Percentiles rank a stretch among this genome's conserved stretches.
These are phyloP conservation scores for Sisymbrium irio DNA, from an alignment of 345 rosid species.

Conservation along the genomic window DNA sequence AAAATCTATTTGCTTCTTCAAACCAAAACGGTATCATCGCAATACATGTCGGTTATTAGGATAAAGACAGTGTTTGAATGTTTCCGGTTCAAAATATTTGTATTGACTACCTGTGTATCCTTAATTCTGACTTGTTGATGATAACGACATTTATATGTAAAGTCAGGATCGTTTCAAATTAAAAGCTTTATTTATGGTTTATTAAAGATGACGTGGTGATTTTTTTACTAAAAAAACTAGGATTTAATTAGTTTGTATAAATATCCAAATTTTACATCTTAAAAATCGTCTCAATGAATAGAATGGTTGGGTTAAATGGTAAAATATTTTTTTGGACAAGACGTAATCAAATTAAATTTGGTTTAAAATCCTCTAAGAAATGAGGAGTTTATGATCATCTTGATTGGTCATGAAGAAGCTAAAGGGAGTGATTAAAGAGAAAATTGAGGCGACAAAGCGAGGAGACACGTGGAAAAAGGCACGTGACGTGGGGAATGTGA, in stretches of 20 bases:
- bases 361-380: too few relatives aligned
- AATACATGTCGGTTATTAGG: conserved; percentile 13
- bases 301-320: too few relatives aligned
- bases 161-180: neutral
- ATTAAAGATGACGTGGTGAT: too few relatives aligned
- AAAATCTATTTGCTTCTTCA: conserved; percentile 1
- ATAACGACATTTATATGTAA: neutral
- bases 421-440: conserved; percentile 16
- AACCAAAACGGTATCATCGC: conserved; percentile 15
- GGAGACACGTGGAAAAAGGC: conserved; percentile 41
- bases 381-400: neutral
- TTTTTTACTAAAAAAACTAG: too few relatives aligned
- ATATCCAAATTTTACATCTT: too few relatives aligned
- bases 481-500: conserved; percentile 35
- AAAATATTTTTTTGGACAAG: too few relatives aligned
- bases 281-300: too few relatives aligned
- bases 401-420: conserved; percentile 13
- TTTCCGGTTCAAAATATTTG: neutral
- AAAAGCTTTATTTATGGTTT: too few relatives aligned
- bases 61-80: conserved; percentile 7
- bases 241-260: too few relatives aligned
- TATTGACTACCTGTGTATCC: neutral
- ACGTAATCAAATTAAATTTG: too few relatives aligned
- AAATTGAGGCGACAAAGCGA: conserved; percentile 21
- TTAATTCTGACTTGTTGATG: conserved; percentile 1